Percentiles rank a stretch among this genome's conserved stretches.
Conservation (phyloP, 2,329 filamentous ascomycete genomes). For the Aspergillus viridinutans region DNA sequence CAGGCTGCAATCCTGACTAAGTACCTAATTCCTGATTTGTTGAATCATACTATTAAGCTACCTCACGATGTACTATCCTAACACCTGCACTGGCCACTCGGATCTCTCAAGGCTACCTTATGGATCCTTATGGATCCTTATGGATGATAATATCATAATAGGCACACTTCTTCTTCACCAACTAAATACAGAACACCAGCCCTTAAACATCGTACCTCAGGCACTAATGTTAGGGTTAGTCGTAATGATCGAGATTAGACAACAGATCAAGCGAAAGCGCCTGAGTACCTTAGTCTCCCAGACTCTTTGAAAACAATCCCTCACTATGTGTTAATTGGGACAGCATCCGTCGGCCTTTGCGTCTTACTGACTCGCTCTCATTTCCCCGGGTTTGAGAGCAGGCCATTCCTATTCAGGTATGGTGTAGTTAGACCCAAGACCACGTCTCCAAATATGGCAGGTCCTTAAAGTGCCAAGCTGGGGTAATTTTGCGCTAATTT, state of each 20-base stretch:
- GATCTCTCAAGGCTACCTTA: background rate
- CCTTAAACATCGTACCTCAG: too few species aligned
- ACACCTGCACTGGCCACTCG: background rate
- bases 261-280: too few species aligned
- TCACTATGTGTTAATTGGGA: background rate
- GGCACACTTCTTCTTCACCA: too few species aligned
- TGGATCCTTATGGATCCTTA: too few species aligned
- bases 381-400: background rate
- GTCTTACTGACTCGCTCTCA: too few species aligned
- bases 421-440: background rate
- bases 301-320: too few species aligned
- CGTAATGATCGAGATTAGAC: too few species aligned
- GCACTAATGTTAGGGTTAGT: too few species aligned
- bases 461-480: conserved; percentile 11
- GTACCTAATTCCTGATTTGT: background rate
- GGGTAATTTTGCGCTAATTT: conserved; percentile 5
- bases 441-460: conserved; percentile 9
- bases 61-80: background rate
- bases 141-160: too few species aligned
- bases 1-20: background rate
- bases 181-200: too few species aligned
- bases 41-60: too few species aligned
- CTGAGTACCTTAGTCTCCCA: too few species aligned
- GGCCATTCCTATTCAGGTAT: background rate
- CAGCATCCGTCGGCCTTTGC: background rate